Evolutionary conservation across 768 basidiomycete genomes (phyloP).

Genomic region (Lactarius tabidus): DNA sequence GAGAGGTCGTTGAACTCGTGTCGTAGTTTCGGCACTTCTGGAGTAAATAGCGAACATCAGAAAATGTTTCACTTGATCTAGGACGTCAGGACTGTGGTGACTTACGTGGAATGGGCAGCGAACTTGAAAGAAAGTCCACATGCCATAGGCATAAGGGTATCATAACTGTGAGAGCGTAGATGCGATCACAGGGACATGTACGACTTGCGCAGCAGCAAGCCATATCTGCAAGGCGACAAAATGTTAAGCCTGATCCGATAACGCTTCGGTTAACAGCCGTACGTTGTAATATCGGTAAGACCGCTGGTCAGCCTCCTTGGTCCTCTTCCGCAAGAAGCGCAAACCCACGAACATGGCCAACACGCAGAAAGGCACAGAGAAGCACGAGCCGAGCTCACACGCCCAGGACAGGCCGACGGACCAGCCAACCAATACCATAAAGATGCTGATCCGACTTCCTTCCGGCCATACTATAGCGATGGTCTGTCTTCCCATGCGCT

Average conservation of each 20-base stretch:
- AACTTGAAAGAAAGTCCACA: not conserved
- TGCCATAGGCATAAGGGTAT: not conserved
- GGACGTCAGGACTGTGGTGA: not conserved
- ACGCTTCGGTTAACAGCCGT: slow-evolving; percentile 5
- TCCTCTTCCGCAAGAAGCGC: slow-evolving; percentile 24
- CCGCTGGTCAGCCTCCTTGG: slow-evolving; percentile 26
- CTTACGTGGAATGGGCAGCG: not conserved
- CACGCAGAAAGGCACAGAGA: slow-evolving; percentile 16
- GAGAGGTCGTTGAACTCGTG: not conserved
- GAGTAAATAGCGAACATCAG: too few relatives aligned
- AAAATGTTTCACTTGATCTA: not conserved
- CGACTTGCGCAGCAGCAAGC: slow-evolving; percentile 15
- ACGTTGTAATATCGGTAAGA: slow-evolving; percentile 35
- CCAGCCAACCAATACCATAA: slow-evolving; percentile 28
- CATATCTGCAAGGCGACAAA: not conserved
- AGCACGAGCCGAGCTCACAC: slow-evolving; percentile 25
- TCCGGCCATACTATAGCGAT: slow-evolving; percentile 29
- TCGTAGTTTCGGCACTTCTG: not conserved
- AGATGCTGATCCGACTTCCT: slow-evolving; percentile 24
- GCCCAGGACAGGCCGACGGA: slow-evolving; percentile 25
- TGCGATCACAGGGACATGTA: slow-evolving; percentile 7
- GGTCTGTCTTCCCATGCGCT: slow-evolving; percentile 31
- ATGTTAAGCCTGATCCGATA: not conserved
- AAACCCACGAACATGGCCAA: slow-evolving; percentile 25
- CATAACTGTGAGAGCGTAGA: not conserved